A percentile compares a stretch with the other conserved stretches of the same genome.
These are phyloP conservation scores for Vitis rupestris DNA, from an alignment of 164 flowering plant species.

Conservation along the genomic window DNA sequence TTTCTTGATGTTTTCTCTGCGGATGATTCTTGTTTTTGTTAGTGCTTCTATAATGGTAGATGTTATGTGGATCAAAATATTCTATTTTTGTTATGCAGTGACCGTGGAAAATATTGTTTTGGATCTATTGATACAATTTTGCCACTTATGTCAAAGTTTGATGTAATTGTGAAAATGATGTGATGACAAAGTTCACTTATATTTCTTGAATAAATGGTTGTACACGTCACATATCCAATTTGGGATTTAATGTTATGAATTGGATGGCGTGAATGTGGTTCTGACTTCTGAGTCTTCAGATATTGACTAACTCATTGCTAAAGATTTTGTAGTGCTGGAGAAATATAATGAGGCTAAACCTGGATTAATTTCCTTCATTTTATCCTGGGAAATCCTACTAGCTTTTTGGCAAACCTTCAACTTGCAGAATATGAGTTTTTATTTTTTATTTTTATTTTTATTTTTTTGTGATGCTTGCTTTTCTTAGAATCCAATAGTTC, in stretches of 20 bases:
- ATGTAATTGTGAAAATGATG: constrained; percentile 1
- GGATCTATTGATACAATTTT: not conserved
- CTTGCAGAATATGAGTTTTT: too few species aligned
- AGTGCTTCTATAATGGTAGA: not conserved
- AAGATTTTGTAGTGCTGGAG: too few species aligned
- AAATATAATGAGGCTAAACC: too few species aligned
- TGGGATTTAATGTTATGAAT: not conserved
- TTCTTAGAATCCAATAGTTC: not conserved
- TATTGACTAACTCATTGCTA: not conserved
- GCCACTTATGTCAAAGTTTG: not conserved
- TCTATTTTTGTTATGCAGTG: not conserved
- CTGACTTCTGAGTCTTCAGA: too few species aligned
- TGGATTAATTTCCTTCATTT: too few species aligned
- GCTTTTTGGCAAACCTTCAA: too few species aligned
- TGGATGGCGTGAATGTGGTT: not conserved
- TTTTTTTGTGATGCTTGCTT: not conserved
- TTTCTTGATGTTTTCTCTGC: not conserved
- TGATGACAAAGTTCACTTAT: constrained; percentile 1
- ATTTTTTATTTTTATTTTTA: too few species aligned
- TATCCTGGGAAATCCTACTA: too few species aligned
- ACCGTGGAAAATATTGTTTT: not conserved
- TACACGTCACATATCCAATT: not conserved
- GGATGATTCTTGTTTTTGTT: constrained; percentile 7
- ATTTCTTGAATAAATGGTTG: not conserved
- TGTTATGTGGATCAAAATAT: constrained; percentile 1